Percentiles rank a stretch among this genome's conserved stretches.
These are phyloP conservation scores for Sordaria brevicollis DNA, from an alignment of 495 filamentous ascomycete species.

Conservation along the genomic window DNA sequence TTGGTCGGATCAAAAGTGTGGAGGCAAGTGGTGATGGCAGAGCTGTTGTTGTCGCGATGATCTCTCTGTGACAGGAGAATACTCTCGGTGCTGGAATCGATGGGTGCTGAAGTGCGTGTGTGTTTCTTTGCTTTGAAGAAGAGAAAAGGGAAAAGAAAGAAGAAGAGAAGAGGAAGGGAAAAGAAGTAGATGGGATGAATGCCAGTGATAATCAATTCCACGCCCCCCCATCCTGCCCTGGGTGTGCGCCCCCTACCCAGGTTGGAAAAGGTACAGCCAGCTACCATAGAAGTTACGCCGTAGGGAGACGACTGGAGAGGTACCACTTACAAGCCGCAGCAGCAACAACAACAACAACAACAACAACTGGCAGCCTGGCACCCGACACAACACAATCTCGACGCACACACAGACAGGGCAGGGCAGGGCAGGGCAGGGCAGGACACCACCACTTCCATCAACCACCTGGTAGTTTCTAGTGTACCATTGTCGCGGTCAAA, in stretches of 20 bases:
- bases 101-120: constrained; percentile 29
- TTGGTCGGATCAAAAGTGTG: constrained; percentile 23
- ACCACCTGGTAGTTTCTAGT: not conserved
- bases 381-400: not conserved
- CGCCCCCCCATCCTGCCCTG: not conserved
- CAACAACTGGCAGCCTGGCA: not conserved
- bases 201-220: constrained; percentile 1
- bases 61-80: constrained; percentile 43
- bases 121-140: constrained; percentile 34
- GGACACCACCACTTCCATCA: not conserved
- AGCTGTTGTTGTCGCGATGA: constrained; percentile 43
- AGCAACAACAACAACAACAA: too few species aligned
- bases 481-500: not conserved
- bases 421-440: not conserved
- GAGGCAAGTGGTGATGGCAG: constrained; percentile 30
- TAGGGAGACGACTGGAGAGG: not conserved
- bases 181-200: constrained; percentile 5
- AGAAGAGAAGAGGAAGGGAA: constrained; percentile 17
- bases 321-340: not conserved
- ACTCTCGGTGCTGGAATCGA: constrained; percentile 35
- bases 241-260: not conserved
- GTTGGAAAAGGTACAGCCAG: not conserved
- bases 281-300: not conserved
- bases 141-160: constrained; percentile 15
- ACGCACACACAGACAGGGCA: not conserved